These are phyloP conservation scores for Calonectria honghensis DNA, from an alignment of 2,329 filamentous ascomycete species.

Conservation along the genomic window DNA sequence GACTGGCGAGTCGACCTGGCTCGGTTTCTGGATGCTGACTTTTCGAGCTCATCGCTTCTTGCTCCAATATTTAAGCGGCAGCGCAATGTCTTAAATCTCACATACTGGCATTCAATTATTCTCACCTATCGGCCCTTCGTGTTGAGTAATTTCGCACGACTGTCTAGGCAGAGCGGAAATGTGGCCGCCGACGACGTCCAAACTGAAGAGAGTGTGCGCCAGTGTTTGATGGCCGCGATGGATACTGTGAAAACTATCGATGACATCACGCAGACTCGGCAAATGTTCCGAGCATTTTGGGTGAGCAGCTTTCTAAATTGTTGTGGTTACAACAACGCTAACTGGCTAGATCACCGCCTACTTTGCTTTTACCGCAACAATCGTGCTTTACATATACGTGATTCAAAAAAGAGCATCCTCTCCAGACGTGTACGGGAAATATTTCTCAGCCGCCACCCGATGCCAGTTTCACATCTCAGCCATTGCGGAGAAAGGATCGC, in stretches of 20 bases:
- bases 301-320: conserved; percentile 19
- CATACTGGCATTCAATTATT: conserved; percentile 66
- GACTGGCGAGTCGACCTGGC: conserved; percentile 61
- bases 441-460: conserved; percentile 47
- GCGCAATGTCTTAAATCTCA: conserved; percentile 63
- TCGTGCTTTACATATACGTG: conserved; percentile 53
- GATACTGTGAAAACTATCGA: conserved; percentile 49
- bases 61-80: conserved; percentile 64
- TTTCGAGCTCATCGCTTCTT: conserved; percentile 57
- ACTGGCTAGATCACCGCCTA: conserved; percentile 50
- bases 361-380: conserved; percentile 53
- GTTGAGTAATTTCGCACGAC: conserved; percentile 58
- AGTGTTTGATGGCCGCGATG: conserved; percentile 50
- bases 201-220: conserved; percentile 46
- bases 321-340: not conserved
- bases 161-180: conserved; percentile 37
- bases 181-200: conserved; percentile 32
- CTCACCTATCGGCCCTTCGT: conserved; percentile 63
- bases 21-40: conserved; percentile 63
- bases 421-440: conserved; percentile 45
- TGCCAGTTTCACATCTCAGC: conserved; percentile 51
- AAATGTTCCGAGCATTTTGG: conserved; percentile 53
- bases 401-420: conserved; percentile 52
- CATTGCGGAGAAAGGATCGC: conserved; percentile 51
- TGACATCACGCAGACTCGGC: conserved; percentile 49